Evolutionary conservation across 2,329 filamentous ascomycete species (phyloP).

Genomic region (Nothophoma quercina): DNA sequence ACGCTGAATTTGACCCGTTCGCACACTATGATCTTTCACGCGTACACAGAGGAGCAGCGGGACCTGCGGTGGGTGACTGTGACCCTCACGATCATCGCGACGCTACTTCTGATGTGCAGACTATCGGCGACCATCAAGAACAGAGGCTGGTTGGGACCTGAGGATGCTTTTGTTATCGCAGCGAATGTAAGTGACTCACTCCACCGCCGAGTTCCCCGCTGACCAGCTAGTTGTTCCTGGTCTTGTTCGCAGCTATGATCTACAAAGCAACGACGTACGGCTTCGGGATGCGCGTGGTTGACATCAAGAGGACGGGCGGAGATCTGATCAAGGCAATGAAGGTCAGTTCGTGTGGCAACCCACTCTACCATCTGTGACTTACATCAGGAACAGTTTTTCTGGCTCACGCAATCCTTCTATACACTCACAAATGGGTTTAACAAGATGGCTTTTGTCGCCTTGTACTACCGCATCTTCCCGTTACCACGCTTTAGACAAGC

Average conservation of each 20-base stretch:
- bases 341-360: too few species aligned
- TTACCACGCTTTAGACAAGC: constrained; percentile 24
- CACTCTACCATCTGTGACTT: too few species aligned
- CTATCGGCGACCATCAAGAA: constrained; percentile 29
- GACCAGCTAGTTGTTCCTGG: constrained; percentile 23
- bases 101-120: constrained; percentile 24
- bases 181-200: constrained; percentile 24
- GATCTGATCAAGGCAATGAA: constrained; percentile 26
- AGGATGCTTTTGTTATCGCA: constrained; percentile 34
- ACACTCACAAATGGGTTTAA: constrained; percentile 34
- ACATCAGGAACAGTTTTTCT: constrained; percentile 31
- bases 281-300: constrained; percentile 28
- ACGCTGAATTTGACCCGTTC: not conserved
- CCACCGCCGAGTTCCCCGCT: not conserved
- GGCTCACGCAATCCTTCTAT: constrained; percentile 34
- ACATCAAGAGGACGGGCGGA: constrained; percentile 29
- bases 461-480: constrained; percentile 37
- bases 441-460: constrained; percentile 35
- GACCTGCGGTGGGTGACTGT: constrained; percentile 35
- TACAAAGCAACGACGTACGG: constrained; percentile 29
- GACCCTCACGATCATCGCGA: constrained; percentile 25
- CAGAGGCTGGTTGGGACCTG: constrained; percentile 35
- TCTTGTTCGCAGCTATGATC: constrained; percentile 20
- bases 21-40: constrained; percentile 23
- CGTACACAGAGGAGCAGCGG: constrained; percentile 31